Conservation (phyloP, 441 rosid genomes). For the Sinapis alba region DNA sequence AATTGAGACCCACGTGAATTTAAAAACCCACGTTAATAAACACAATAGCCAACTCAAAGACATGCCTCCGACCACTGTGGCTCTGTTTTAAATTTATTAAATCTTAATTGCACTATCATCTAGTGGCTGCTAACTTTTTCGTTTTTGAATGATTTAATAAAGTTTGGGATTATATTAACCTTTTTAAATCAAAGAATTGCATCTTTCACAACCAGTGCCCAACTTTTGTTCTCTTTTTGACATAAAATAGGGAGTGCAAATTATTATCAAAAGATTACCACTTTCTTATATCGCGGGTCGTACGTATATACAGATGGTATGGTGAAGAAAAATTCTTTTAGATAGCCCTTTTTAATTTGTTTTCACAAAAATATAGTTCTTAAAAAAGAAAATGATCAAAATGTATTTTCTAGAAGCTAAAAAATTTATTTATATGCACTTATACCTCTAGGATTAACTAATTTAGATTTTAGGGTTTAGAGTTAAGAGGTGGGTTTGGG, state of each 20-base stretch:
- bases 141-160: constrained; percentile 2
- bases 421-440: no score
- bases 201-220: constrained; percentile 1
- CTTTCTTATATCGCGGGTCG: not conserved
- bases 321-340: no score
- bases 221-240: not conserved
- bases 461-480: no score
- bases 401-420: no score
- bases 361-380: no score
- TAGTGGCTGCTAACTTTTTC: constrained; percentile 9
- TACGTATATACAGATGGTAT: not conserved
- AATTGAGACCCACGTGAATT: constrained; percentile 40
- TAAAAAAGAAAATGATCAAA: no score
- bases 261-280: not conserved
- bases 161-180: not conserved
- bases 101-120: constrained; percentile 12
- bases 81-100: not conserved
- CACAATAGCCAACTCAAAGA: constrained; percentile 16
- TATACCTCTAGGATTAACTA: no score
- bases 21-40: not conserved
- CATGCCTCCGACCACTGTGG: constrained; percentile 43
- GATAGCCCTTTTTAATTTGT: no score
- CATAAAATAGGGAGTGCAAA: not conserved
- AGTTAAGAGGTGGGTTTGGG: no score
- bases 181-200: constrained; percentile 4